phyloP scores from a whole-genome alignment of 2,329 filamentous ascomycete genomes.

The Talaromyces sp. region DNA sequence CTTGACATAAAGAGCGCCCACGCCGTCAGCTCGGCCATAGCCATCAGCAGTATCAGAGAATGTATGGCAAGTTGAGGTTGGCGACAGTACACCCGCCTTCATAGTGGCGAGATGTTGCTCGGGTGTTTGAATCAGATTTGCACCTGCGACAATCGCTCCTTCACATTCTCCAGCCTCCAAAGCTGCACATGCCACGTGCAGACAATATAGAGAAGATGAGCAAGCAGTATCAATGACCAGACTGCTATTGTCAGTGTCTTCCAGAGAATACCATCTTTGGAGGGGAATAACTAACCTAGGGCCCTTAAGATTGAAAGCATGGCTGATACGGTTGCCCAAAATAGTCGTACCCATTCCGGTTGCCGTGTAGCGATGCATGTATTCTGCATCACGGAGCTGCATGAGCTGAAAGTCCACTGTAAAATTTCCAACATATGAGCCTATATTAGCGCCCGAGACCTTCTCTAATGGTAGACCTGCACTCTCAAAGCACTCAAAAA shows the following conservation, averaged over 20 bases:
- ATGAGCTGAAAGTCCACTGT: no score
- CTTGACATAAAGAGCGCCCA: slow-evolving; percentile 37
- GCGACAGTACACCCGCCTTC: slow-evolving; percentile 38
- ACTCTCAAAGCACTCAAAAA: no score
- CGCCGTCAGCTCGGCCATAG: slow-evolving; percentile 39
- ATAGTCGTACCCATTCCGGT: slow-evolving; percentile 19
- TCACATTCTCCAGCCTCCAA: slow-evolving; percentile 24
- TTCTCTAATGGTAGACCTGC: no score
- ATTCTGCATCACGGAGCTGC: no score
- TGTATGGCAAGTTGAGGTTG: slow-evolving; percentile 35
- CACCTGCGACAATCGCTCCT: neutral
- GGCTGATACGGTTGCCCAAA: slow-evolving; percentile 31
- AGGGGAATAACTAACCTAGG: slow-evolving; percentile 27
- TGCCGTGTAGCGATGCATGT: neutral
- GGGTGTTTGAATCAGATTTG: slow-evolving; percentile 24
- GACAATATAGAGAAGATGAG: slow-evolving; percentile 41
- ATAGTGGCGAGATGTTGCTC: slow-evolving; percentile 27
- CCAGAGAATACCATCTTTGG: no score
- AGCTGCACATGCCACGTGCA: slow-evolving; percentile 42
- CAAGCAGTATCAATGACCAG: slow-evolving; percentile 45
- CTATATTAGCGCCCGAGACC: no score
- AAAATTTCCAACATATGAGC: no score
- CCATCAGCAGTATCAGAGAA: slow-evolving; percentile 41
- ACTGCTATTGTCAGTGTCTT: no score
- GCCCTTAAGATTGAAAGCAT: slow-evolving; percentile 43